A percentile compares a stretch with the other conserved stretches of the same genome.
Conservation (phyloP, 768 basidiomycete species). For the Pleurotus sapidus region DNA sequence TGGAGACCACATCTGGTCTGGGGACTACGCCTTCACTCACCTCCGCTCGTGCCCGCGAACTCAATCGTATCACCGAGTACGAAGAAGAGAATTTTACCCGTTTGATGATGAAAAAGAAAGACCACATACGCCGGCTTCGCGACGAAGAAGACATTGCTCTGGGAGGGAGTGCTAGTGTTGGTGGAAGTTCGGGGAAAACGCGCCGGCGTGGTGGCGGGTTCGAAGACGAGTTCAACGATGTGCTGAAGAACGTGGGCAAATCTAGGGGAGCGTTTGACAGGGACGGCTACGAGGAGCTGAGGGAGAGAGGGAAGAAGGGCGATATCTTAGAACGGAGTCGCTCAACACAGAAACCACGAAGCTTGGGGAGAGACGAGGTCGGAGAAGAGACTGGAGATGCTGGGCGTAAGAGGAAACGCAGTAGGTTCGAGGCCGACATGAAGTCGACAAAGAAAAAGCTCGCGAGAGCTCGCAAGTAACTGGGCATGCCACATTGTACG, state of each 20-base stretch:
- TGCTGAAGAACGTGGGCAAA: slow-evolving; percentile 61
- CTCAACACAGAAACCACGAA: slow-evolving; percentile 14
- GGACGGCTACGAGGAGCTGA: slow-evolving; percentile 83
- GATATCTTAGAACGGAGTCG: slow-evolving; percentile 61
- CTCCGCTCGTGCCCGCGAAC: slow-evolving; percentile 72
- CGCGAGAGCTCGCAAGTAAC: slow-evolving; percentile 10
- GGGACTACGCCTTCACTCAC: slow-evolving; percentile 52
- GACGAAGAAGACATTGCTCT: slow-evolving; percentile 90
- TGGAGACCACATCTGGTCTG: slow-evolving; percentile 72
- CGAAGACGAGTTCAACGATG: slow-evolving; percentile 83
- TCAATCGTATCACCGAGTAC: slow-evolving; percentile 80
- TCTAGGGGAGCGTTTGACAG: slow-evolving; percentile 37
- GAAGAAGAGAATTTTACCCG: slow-evolving; percentile 96
- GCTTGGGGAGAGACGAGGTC: slow-evolving; percentile 24
- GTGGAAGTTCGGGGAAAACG: slow-evolving; percentile 44
- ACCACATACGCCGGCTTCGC: slow-evolving; percentile 60
- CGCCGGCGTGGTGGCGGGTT: slow-evolving; percentile 65
- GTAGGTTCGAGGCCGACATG: slow-evolving; percentile 47
- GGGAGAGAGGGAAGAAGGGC: slow-evolving; percentile 63
- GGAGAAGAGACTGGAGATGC: slow-evolving; percentile 23
- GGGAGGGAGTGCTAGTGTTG: slow-evolving; percentile 58
- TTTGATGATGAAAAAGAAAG: slow-evolving; percentile 86
- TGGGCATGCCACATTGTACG: not conserved
- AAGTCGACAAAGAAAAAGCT: slow-evolving; percentile 39
- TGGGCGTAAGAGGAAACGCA: slow-evolving; percentile 36